phyloP scores from a whole-genome alignment of 305 asterid species.

The Fraxinus baroniana region DNA sequence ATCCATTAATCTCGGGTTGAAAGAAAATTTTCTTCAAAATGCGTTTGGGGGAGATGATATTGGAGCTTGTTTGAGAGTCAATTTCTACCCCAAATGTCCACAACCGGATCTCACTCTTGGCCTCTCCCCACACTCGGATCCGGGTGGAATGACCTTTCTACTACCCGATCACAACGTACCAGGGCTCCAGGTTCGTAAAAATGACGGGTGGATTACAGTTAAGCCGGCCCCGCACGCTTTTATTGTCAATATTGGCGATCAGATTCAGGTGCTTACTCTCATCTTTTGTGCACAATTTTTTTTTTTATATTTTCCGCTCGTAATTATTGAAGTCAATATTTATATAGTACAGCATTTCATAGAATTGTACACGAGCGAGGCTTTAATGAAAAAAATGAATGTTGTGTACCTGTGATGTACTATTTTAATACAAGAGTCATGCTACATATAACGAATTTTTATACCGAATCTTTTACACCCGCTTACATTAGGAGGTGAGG shows the following conservation, averaged over 20 bases:
- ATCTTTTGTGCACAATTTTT: not conserved
- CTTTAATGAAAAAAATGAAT: not conserved
- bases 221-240: constrained; percentile 75
- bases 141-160: constrained; percentile 82
- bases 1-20: constrained; percentile 60
- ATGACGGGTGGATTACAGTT: constrained; percentile 61
- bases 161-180: constrained; percentile 64
- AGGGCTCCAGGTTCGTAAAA: constrained; percentile 77
- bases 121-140: constrained; percentile 85
- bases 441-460: too few relatives aligned
- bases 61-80: constrained; percentile 83
- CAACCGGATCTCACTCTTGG: constrained; percentile 80
- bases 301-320: not conserved
- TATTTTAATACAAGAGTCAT: too few relatives aligned
- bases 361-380: not conserved
- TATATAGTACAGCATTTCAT: too few relatives aligned
- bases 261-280: constrained; percentile 60
- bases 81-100: constrained; percentile 85
- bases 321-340: not conserved
- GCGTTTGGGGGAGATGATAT: constrained; percentile 72
- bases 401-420: too few relatives aligned
- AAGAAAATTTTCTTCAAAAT: constrained; percentile 44
- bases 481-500: too few relatives aligned
- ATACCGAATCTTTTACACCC: too few relatives aligned
- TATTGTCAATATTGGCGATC: constrained; percentile 82